phyloP scores from a whole-genome alignment of 495 filamentous ascomycete genomes.

The Aspergillus ellipticus region DNA sequence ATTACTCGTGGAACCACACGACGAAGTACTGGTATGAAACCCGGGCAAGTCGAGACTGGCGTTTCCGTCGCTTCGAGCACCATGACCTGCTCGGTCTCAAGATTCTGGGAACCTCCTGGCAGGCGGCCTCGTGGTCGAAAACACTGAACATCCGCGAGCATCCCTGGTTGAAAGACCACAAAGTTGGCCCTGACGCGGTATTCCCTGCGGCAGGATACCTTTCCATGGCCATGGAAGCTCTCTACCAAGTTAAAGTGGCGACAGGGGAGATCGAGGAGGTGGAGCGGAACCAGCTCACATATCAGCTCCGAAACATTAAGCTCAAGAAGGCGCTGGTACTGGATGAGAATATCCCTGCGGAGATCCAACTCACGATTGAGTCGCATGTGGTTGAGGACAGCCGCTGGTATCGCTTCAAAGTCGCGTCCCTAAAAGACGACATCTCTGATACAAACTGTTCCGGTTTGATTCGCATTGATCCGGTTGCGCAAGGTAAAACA shows the following conservation, averaged over 20 bases:
- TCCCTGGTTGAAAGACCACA: slow-evolving; percentile 50
- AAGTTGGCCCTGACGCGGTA: slow-evolving; percentile 32
- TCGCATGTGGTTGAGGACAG: too few relatives aligned
- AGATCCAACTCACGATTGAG: too few relatives aligned
- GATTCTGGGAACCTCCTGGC: slow-evolving; percentile 28
- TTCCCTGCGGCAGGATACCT: slow-evolving; percentile 47
- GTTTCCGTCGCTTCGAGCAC: slow-evolving; percentile 38
- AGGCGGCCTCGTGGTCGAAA: slow-evolving; percentile 38
- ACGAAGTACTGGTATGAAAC: slow-evolving; percentile 45
- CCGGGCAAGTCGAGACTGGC: slow-evolving; percentile 31
- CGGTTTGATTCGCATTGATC: too few relatives aligned
- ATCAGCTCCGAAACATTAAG: not conserved
- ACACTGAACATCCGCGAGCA: slow-evolving; percentile 34
- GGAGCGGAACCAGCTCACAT: too few relatives aligned
- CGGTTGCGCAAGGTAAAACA: too few relatives aligned
- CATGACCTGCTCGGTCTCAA: slow-evolving; percentile 43
- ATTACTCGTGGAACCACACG: slow-evolving; percentile 23
- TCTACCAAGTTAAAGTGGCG: slow-evolving; percentile 22
- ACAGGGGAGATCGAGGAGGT: not conserved
- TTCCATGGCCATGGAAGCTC: slow-evolving; percentile 45
- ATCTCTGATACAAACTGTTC: too few relatives aligned
- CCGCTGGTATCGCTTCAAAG: too few relatives aligned
- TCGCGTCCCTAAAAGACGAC: too few relatives aligned
- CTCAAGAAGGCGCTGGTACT: not conserved
- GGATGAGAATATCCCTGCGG: too few relatives aligned